Conservation (phyloP, 257 asterid genomes). For the Jacaranda copaia region DNA sequence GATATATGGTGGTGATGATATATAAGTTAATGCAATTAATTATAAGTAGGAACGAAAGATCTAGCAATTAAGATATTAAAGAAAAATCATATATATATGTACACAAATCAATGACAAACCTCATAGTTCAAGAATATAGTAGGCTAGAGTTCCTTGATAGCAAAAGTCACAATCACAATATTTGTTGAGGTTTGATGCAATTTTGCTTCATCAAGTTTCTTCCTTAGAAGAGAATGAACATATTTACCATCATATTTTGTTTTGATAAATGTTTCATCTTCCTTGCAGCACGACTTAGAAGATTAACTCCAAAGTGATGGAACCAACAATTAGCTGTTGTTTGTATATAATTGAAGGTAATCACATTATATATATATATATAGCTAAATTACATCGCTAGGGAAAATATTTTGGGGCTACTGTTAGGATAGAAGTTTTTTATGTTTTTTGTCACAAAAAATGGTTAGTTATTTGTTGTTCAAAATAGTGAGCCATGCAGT, state of each 20-base stretch:
- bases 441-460: constrained; percentile 34
- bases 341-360: background rate
- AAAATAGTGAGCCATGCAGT: constrained; percentile 29
- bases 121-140: constrained; percentile 39
- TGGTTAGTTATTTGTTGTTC: constrained; percentile 15
- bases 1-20: background rate
- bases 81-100: background rate
- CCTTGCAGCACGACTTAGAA: background rate
- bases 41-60: too few relatives aligned
- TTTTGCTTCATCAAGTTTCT: constrained; percentile 31
- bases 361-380: too few relatives aligned
- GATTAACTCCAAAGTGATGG: background rate
- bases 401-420: constrained; percentile 30
- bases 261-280: background rate
- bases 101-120: constrained; percentile 16
- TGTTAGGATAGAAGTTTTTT: constrained; percentile 18
- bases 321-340: background rate
- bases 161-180: constrained; percentile 44
- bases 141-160: constrained; percentile 40
- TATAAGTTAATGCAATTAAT: background rate
- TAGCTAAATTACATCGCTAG: constrained; percentile 1
- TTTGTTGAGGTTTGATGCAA: constrained; percentile 38
- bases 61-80: too few relatives aligned
- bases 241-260: constrained; percentile 32
- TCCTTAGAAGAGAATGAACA: constrained; percentile 37